Conservation (phyloP, 2,329 filamentous ascomycete genomes). For the Neofusicoccum laricinum region DNA sequence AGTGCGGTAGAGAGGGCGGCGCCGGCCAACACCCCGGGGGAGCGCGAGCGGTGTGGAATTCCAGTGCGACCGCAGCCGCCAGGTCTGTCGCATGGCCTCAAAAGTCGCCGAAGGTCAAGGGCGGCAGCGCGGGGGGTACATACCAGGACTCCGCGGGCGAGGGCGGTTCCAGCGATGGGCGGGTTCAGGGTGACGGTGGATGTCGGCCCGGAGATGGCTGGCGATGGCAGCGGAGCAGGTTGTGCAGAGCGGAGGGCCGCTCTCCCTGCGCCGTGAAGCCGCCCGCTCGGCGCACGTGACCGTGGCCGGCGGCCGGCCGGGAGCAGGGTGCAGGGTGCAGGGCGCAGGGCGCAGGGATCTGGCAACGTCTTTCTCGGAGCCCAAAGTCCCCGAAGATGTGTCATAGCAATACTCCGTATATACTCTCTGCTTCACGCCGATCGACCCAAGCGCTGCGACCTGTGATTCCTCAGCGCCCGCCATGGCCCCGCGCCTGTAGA, state of each 20-base stretch:
- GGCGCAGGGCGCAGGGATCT: background rate
- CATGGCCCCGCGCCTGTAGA: constrained; percentile 3
- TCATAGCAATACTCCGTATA: constrained; percentile 12
- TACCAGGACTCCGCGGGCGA: background rate
- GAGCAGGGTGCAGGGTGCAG: background rate
- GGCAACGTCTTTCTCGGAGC: constrained; percentile 5
- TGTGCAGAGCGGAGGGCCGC: constrained; percentile 12
- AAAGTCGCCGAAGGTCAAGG: background rate
- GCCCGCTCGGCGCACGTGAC: background rate
- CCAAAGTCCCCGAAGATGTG: constrained; percentile 15
- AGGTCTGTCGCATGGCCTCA: constrained; percentile 1
- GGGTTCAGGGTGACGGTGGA: constrained; percentile 7
- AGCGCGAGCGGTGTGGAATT: constrained; percentile 4
- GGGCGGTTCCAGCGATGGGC: background rate
- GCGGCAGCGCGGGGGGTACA: constrained; percentile 8
- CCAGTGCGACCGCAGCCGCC: constrained; percentile 6
- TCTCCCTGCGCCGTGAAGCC: constrained; percentile 7
- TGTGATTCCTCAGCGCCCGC: background rate
- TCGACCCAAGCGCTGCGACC: background rate
- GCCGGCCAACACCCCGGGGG: background rate
- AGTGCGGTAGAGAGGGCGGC: background rate
- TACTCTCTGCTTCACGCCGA: background rate
- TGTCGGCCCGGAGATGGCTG: constrained; percentile 10
- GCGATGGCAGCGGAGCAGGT: constrained; percentile 14
- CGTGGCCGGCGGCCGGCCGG: background rate